These are phyloP conservation scores for Citrus cavaleriei DNA, from an alignment of 345 rosid genomes.

Conservation along the genomic window DNA sequence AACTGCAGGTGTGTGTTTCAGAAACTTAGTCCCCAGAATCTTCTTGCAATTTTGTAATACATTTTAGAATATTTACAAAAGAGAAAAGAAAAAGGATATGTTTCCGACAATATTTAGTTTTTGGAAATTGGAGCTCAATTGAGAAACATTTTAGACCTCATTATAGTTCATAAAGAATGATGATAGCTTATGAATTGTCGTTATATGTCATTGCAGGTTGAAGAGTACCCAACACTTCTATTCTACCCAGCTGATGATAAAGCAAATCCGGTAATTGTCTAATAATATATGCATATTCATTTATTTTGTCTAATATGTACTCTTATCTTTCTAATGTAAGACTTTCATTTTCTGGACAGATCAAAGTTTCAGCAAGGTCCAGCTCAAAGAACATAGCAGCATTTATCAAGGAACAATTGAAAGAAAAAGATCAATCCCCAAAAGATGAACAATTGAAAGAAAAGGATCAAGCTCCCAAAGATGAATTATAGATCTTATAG, in stretches of 20 bases:
- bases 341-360: constrained; percentile 29
- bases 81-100: not conserved
- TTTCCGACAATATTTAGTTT: not conserved
- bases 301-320: not conserved
- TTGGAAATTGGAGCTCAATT: not conserved
- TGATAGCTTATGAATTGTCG: not conserved
- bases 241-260: constrained; percentile 61
- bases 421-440: constrained; percentile 28
- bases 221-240: constrained; percentile 64
- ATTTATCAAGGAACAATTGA: constrained; percentile 44
- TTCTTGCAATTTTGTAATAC: not conserved
- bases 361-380: constrained; percentile 54
- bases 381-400: constrained; percentile 53
- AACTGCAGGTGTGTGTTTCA: constrained; percentile 47
- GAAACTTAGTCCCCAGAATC: not conserved
- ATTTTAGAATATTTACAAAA: not conserved
- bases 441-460: constrained; percentile 38
- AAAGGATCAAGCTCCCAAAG: constrained; percentile 38
- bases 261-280: constrained; percentile 52
- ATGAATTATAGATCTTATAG: constrained; percentile 48
- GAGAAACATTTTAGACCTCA: not conserved
- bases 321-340: constrained; percentile 12
- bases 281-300: not conserved
- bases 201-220: constrained; percentile 41
- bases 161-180: not conserved